Base-by-base conservation (phyloP, 371 early-diverging fungal species). In the Mucor indicus region DNA sequence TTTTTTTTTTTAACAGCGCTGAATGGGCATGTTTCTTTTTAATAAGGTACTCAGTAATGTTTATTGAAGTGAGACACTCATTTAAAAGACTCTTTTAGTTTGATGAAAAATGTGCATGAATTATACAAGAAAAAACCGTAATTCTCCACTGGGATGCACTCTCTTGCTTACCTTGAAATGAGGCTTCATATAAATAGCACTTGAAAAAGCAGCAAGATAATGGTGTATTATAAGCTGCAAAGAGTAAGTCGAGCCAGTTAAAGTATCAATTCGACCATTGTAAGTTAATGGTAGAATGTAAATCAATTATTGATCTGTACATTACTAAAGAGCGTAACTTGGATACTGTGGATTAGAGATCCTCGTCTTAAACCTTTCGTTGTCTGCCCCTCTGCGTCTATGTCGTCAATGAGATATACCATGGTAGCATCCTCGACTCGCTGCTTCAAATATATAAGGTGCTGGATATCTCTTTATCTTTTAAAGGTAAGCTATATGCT, bases 241-340 rank as follows among this genome's bases (percentile, higher is more conserved):
- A 46, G 17, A 32, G 17, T 17, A 27, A 46, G 15, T 37, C 37
- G 2, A 27, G 46, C 2, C 7, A 17, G 16, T 25, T 8, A 11
- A 46, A 46, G 27, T 46, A 21, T 4, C 37, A 46, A 36, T 36
- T 37, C 2, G 46, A 46, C 17, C 35, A 36, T 10, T 46, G 36
- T 21, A 46, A 46, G 16, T 25, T 46, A 16, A 25, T 46, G 25
- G 35, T 36, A 7, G 37, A 46, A n/a, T 36, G 37, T 16, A 37
- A 46, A 31, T 17, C 30, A 13, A 31, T 43, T 13, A 31, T 43
- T 43, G 43, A 43, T 19, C 17, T 31, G 20, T 43, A 43, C 32
- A 30, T 43, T 11, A 27, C 9, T 15, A 43, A 43, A 31, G 43
- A 32, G 4, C 20, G 11, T 31, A 15, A 43, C 20, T 5, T 31